Base-by-base conservation (phyloP, 495 filamentous ascomycete genomes). In the Penicillium subrubescens region DNA sequence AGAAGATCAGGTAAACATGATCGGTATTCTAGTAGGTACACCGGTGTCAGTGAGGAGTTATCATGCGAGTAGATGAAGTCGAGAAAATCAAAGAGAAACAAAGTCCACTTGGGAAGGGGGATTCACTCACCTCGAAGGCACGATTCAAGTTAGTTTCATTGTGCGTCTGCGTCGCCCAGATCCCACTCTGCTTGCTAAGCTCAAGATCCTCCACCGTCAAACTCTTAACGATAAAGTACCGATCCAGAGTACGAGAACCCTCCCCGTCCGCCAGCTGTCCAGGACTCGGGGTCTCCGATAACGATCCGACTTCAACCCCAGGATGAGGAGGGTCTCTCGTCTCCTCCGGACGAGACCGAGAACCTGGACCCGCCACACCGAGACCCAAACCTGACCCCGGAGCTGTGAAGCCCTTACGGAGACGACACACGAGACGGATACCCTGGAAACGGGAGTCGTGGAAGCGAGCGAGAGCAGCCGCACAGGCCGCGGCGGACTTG, bases 1-100 rank as follows among this genome's bases (percentile, higher is more conserved):
- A 97, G 75, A 99, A 99, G 27, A 99, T 88, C 34, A 99, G 83
- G 70, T 94, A 97, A n/a, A 98, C 93, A 71, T 92, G 90, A 54
- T 96, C 91, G 23, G 90, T 86, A 17, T 79, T 82, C 93, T 96
- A 64, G 41, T 61, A 55, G 33, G 8, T 34, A 25, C 5, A 56
- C 5, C 31, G 25, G 21, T 10, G 39, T 29, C 3, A 54, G 51
- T 17, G 3, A n/a, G 27, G 10, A 3, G 8, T 12, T 8, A 23
- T 34, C 31, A 19, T n/a, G n/a, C n/a, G 3, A 31, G 6, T 11
- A 34, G 51, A 29, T 33, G 2, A 41, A 41, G 37, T 41, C 19
- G n/a, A 54, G 33, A 34, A 2, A 2, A 31, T 14, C 12, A 53
- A 31, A 21, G 6, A 27, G 27, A 34, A 14, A 54, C 25, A 27